Evolutionary conservation across 2,329 filamentous ascomycete species (phyloP).

Genomic region (Microsporum audouinii): DNA sequence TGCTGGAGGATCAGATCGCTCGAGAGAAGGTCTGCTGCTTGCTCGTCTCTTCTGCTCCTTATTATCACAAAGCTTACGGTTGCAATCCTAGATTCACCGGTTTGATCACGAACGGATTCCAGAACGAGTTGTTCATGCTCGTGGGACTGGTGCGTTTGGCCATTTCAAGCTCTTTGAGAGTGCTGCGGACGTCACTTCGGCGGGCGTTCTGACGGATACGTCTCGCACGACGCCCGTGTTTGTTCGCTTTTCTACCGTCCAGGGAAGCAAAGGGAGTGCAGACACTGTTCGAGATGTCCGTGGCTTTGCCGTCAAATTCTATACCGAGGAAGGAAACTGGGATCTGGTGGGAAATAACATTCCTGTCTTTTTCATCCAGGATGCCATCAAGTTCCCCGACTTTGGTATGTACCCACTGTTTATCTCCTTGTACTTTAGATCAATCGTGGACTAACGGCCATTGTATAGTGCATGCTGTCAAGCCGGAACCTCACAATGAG

Average conservation of each 20-base stretch:
- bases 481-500: conserved; percentile 60
- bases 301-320: conserved; percentile 68
- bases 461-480: conserved; percentile 41
- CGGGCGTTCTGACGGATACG: conserved; percentile 56
- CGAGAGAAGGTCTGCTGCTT: conserved; percentile 54
- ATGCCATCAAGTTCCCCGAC: conserved; percentile 63
- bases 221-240: conserved; percentile 55
- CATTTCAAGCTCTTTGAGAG: conserved; percentile 56
- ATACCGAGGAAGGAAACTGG: conserved; percentile 68
- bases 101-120: conserved; percentile 67
- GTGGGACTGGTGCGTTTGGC: conserved; percentile 54
- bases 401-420: conserved; percentile 31
- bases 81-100: conserved; percentile 37
- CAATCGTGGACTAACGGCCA: conserved; percentile 2
- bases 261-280: conserved; percentile 62
- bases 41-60: not conserved
- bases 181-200: conserved; percentile 50
- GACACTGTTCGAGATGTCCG: conserved; percentile 76
- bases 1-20: conserved; percentile 61
- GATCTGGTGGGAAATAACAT: conserved; percentile 65
- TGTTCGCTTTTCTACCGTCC: conserved; percentile 65
- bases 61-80: not conserved
- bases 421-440: not conserved
- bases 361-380: conserved; percentile 65
- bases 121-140: conserved; percentile 56